These are phyloP conservation scores for Trichoderma semiorbis DNA, from an alignment of 2,329 filamentous ascomycete species.

Conservation along the genomic window DNA sequence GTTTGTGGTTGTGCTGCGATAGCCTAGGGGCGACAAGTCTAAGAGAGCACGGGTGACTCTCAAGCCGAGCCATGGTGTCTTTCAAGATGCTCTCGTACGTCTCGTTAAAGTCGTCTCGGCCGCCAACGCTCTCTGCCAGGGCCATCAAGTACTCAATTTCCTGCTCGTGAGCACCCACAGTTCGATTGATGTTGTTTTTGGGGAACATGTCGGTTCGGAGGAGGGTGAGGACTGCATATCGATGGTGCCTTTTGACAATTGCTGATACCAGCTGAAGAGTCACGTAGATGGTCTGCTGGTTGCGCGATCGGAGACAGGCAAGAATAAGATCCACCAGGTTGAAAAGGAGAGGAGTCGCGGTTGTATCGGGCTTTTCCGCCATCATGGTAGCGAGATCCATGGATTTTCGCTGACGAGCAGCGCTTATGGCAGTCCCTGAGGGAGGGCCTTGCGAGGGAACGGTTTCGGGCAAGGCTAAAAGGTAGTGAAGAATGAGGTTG, in stretches of 20 bases:
- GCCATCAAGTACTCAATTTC: slow-evolving; percentile 70
- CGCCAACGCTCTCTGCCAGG: slow-evolving; percentile 65
- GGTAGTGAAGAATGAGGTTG: slow-evolving; percentile 87
- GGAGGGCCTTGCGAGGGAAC: slow-evolving; percentile 35
- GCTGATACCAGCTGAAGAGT: slow-evolving; percentile 84
- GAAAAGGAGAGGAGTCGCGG: slow-evolving; percentile 80
- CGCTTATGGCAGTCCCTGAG: slow-evolving; percentile 55
- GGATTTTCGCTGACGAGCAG: slow-evolving; percentile 79
- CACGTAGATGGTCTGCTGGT: slow-evolving; percentile 83
- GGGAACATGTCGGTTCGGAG: slow-evolving; percentile 62
- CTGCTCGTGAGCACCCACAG: slow-evolving; percentile 69
- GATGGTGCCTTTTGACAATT: slow-evolving; percentile 82
- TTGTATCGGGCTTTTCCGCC: slow-evolving; percentile 67
- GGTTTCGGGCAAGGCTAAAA: slow-evolving; percentile 72
- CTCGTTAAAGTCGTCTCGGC: slow-evolving; percentile 66
- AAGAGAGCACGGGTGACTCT: slow-evolving; percentile 70
- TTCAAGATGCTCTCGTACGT: slow-evolving; percentile 69
- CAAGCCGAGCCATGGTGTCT: slow-evolving; percentile 65
- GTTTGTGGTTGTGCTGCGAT: slow-evolving; percentile 53
- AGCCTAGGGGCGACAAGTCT: slow-evolving; percentile 62
- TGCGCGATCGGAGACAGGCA: slow-evolving; percentile 77
- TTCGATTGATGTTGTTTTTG: slow-evolving; percentile 56
- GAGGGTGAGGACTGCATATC: slow-evolving; percentile 76
- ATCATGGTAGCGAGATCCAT: slow-evolving; percentile 81
- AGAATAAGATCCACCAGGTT: slow-evolving; percentile 89